These are phyloP conservation scores for Chrysoporthe deuterocubensis DNA, from an alignment of 2,329 filamentous ascomycete species.

Conservation along the genomic window DNA sequence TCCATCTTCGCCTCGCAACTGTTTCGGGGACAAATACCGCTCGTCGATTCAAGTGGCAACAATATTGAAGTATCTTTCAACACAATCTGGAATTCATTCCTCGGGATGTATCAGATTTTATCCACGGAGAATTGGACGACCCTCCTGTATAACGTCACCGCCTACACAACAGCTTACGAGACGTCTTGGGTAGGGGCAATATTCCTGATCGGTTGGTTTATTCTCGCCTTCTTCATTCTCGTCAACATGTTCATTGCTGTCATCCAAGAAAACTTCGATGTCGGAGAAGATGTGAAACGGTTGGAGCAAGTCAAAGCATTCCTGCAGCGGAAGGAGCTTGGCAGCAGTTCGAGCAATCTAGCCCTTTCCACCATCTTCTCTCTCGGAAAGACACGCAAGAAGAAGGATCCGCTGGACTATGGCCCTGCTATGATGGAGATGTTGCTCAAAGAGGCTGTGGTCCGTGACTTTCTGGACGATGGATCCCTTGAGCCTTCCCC, in stretches of 20 bases:
- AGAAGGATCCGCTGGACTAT: conserved; percentile 86
- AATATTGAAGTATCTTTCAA: conserved; percentile 76
- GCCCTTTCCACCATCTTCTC: conserved; percentile 74
- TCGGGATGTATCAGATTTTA: conserved; percentile 96
- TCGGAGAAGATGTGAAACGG: conserved; percentile 97
- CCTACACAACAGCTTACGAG: conserved; percentile 64
- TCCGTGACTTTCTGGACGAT: conserved; percentile 91
- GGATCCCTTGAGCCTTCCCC: conserved; percentile 46
- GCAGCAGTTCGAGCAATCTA: conserved; percentile 72
- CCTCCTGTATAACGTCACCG: conserved; percentile 82
- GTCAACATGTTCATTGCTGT: conserved; percentile 99
- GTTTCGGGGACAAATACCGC: conserved; percentile 83
- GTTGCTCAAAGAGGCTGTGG: conserved; percentile 94
- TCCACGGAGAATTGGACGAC: conserved; percentile 96
- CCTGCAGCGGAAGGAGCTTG: conserved; percentile 86
- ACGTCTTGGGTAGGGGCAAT: conserved; percentile 93
- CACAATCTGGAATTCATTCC: conserved; percentile 92
- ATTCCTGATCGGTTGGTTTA: conserved; percentile 95
- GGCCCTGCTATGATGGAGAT: conserved; percentile 92
- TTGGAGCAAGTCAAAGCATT: conserved; percentile 96
- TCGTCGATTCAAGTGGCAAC: conserved; percentile 63
- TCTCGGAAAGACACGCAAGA: conserved; percentile 61
- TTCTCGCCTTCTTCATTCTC: conserved; percentile 91
- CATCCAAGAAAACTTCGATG: conserved; percentile 99
- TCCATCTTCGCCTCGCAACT: conserved; percentile 93